A percentile compares a stretch with the other conserved stretches of the same genome.
Conservation (phyloP, 2,329 filamentous ascomycete species). For the Calonectria crousiana region DNA sequence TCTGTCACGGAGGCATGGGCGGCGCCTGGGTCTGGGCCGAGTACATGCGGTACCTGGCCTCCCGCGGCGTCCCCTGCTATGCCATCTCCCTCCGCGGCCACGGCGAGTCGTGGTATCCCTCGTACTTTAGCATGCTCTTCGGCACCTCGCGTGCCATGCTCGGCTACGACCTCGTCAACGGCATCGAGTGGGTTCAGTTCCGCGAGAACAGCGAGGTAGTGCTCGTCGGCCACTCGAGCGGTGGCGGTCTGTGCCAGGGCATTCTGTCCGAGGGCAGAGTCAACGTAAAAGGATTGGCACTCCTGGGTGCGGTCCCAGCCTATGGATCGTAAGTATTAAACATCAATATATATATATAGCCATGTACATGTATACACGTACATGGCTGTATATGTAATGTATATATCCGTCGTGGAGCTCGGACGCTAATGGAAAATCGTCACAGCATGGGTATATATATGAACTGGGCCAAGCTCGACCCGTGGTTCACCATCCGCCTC, state of each 20-base stretch:
- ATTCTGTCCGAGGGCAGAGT: conserved; percentile 56
- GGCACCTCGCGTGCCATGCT: conserved; percentile 56
- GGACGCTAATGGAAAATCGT: background rate
- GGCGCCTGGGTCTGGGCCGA: conserved; percentile 64
- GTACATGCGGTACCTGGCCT: conserved; percentile 63
- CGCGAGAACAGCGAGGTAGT: conserved; percentile 49
- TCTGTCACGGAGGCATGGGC: conserved; percentile 68
- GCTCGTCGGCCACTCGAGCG: conserved; percentile 64
- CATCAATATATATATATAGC: background rate
- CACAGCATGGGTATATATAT: conserved; percentile 58
- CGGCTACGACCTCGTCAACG: conserved; percentile 58
- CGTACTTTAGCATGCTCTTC: conserved; percentile 62
- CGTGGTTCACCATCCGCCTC: conserved; percentile 60
- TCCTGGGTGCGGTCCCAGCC: conserved; percentile 61
- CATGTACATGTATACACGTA: background rate
- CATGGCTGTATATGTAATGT: background rate
- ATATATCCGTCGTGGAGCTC: background rate
- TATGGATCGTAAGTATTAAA: conserved; percentile 48
- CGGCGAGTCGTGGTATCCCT: conserved; percentile 64
- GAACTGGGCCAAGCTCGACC: conserved; percentile 61
- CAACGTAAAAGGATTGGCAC: conserved; percentile 57
- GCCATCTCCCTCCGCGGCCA: conserved; percentile 66
- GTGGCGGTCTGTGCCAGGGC: conserved; percentile 63
- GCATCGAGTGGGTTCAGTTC: conserved; percentile 52
- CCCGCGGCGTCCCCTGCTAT: conserved; percentile 61